These are phyloP conservation scores for Phaeosphaeria sp. DNA, from an alignment of 2,329 filamentous ascomycete species.

Conservation along the genomic window DNA sequence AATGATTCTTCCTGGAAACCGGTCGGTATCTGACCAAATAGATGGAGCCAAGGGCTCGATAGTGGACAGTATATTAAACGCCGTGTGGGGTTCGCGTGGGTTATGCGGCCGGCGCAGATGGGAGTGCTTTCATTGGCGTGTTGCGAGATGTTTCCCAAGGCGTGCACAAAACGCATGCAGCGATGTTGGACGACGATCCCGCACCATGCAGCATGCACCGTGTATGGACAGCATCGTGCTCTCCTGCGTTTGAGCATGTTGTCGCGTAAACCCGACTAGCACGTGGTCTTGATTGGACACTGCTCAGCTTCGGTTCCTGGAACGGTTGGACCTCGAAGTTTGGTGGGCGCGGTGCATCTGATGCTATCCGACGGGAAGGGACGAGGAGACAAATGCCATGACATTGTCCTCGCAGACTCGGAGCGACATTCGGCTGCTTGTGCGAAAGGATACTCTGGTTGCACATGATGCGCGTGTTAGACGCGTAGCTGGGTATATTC, in stretches of 20 bases:
- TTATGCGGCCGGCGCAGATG: constrained; percentile 1
- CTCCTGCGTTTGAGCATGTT: neutral
- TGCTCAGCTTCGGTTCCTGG: neutral
- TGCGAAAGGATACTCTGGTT: neutral
- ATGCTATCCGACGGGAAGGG: neutral
- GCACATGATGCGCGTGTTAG: neutral
- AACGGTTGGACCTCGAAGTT: neutral
- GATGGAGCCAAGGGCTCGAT: constrained; percentile 8
- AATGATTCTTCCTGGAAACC: constrained; percentile 1
- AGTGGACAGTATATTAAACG: constrained; percentile 9
- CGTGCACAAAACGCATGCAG: neutral
- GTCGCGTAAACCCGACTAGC: neutral
- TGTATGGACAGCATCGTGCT: neutral
- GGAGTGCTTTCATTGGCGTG: constrained; percentile 3
- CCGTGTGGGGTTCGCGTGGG: constrained; percentile 10
- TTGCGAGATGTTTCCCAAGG: constrained; percentile 3
- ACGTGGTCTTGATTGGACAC: neutral
- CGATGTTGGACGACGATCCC: neutral
- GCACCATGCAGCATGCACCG: neutral
- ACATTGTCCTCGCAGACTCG: neutral
- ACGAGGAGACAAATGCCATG: neutral
- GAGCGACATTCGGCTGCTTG: neutral
- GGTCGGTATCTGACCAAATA: constrained; percentile 1
- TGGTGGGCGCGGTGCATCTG: neutral
- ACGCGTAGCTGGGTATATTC: neutral